Evolutionary conservation across 2,329 filamentous ascomycete genomes (phyloP).

Genomic region (Exophiala sideris): DNA sequence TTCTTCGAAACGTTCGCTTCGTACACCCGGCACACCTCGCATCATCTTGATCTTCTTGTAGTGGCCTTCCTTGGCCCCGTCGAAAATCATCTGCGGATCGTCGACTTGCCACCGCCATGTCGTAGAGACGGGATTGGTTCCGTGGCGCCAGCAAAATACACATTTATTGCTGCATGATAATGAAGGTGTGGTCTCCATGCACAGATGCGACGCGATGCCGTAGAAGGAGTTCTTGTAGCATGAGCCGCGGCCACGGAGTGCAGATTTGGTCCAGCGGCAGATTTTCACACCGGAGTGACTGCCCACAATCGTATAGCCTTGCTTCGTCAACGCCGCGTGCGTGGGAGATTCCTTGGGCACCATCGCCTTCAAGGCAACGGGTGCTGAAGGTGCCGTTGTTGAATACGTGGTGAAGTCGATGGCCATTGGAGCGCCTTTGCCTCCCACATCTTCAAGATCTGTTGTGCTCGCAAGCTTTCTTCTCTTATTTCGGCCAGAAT

Average conservation of each 20-base stretch:
- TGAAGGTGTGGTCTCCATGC: constrained; percentile 96
- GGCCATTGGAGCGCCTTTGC: constrained; percentile 55
- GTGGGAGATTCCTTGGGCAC: constrained; percentile 88
- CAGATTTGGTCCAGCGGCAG: constrained; percentile 97
- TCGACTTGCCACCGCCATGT: constrained; percentile 97
- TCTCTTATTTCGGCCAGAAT: constrained; percentile 41
- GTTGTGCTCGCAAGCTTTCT: constrained; percentile 54
- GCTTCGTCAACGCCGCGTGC: constrained; percentile 83
- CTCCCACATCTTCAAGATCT: constrained; percentile 77
- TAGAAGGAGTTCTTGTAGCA: constrained; percentile 99
- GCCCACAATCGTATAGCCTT: constrained; percentile 93
- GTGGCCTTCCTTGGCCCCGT: constrained; percentile 84
- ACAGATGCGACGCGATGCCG: constrained; percentile 91
- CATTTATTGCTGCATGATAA: constrained; percentile 97
- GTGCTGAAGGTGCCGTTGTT: constrained; percentile 38
- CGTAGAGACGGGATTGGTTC: constrained; percentile 93
- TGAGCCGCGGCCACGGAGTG: constrained; percentile 83
- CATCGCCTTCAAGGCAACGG: constrained; percentile 73
- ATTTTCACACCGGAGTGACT: constrained; percentile 97
- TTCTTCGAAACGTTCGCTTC: constrained; percentile 86
- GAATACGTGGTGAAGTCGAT: constrained; percentile 72
- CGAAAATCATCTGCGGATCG: constrained; percentile 81
- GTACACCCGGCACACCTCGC: constrained; percentile 86
- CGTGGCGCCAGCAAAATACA: constrained; percentile 98
- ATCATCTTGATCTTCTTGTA: constrained; percentile 98